A percentile compares a stretch with the other conserved stretches of the same genome.
phyloP scores from a whole-genome alignment of 2,329 filamentous ascomycete genomes.

The Exophiala calicioides region DNA sequence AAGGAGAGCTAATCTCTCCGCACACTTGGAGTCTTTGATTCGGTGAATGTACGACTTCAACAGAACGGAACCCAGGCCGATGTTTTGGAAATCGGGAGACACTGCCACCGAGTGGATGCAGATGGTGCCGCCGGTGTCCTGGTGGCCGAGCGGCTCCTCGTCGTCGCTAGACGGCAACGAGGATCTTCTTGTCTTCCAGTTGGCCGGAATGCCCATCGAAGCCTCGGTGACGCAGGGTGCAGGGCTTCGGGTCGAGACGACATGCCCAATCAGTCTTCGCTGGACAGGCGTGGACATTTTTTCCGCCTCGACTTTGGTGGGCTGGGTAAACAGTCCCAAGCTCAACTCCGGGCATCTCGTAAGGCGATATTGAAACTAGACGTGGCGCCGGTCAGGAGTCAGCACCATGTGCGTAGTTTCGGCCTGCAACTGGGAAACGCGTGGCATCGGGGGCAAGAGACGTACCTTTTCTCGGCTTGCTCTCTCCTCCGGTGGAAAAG shows the following conservation, averaged over 20 bases:
- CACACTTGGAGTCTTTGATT: conserved; percentile 69
- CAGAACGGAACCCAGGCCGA: conserved; percentile 71
- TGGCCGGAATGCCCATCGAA: conserved; percentile 71
- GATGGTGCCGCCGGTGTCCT: conserved; percentile 71
- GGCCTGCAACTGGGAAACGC: not conserved
- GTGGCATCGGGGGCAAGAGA: not conserved
- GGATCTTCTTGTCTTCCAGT: conserved; percentile 59
- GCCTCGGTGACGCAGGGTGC: conserved; percentile 67
- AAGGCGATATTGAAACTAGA: conserved; percentile 74
- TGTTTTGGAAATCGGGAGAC: conserved; percentile 70
- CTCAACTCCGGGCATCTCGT: conserved; percentile 72
- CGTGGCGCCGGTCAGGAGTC: too few species aligned
- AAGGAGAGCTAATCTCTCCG: conserved; percentile 72
- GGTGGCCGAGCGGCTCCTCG: conserved; percentile 63
- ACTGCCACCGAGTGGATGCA: conserved; percentile 82
- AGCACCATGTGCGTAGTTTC: not conserved
- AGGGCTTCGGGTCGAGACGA: conserved; percentile 71
- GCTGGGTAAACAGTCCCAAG: conserved; percentile 74
- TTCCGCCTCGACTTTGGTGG: conserved; percentile 56
- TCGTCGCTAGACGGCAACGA: conserved; percentile 36
- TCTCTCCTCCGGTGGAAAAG: conserved; percentile 61
- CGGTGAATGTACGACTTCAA: conserved; percentile 76
- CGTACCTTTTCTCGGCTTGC: conserved; percentile 62
- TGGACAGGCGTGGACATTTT: conserved; percentile 51
- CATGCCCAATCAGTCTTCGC: conserved; percentile 69